Evolutionary conservation across 2,329 filamentous ascomycete genomes (phyloP).

Genomic region (Colletotrichum sp.): DNA sequence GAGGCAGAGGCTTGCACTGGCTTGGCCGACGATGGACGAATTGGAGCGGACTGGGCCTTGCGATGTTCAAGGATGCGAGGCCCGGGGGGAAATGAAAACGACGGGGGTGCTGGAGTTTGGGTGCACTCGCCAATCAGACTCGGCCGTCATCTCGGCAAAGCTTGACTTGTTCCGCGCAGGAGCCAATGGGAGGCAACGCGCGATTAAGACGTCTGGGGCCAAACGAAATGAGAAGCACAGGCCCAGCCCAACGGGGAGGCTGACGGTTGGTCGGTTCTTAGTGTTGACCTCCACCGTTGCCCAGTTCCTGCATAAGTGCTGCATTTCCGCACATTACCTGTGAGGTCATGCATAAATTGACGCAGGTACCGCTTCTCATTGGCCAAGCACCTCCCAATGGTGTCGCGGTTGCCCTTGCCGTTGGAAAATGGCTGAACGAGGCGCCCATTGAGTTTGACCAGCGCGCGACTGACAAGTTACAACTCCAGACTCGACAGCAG

Average conservation of each 20-base stretch:
- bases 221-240: slow-evolving; percentile 19
- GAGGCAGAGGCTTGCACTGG: not conserved
- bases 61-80: slow-evolving; percentile 3
- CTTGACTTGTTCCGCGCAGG: slow-evolving; percentile 1
- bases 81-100: slow-evolving; percentile 13
- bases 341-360: slow-evolving; percentile 1
- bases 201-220: slow-evolving; percentile 5
- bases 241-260: not conserved
- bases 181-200: slow-evolving; percentile 12
- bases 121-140: slow-evolving; percentile 15
- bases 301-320: slow-evolving; percentile 19
- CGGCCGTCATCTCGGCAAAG: slow-evolving; percentile 20
- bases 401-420: not conserved
- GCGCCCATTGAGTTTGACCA: not conserved
- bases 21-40: not conserved
- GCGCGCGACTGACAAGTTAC: not conserved
- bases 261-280: not conserved
- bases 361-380: not conserved
- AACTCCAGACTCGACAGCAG: not conserved
- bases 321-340: not conserved
- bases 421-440: not conserved
- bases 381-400: not conserved
- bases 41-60: not conserved
- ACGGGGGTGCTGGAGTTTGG: not conserved
- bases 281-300: not conserved